phyloP scores from a whole-genome alignment of 441 rosid species.

The Arabidopsis lyrata region DNA sequence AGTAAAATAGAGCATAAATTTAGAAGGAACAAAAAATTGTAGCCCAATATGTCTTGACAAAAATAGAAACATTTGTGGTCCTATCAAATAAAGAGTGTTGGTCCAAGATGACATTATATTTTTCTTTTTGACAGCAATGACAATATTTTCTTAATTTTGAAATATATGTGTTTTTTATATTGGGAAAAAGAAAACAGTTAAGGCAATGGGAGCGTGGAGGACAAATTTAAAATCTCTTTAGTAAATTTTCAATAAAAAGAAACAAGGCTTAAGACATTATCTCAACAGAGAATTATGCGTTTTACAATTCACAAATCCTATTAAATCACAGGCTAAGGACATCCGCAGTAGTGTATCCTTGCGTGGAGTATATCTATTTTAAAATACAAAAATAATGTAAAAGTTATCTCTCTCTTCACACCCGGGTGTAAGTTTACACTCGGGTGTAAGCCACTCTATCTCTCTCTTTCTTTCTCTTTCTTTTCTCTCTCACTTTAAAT shows the following conservation, averaged over 20 bases:
- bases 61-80: constrained; percentile 13
- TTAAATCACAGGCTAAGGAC: neutral
- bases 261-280: too few relatives aligned
- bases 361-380: too few relatives aligned
- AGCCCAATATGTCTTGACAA: neutral
- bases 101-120: neutral
- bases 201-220: neutral
- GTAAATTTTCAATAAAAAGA: too few relatives aligned
- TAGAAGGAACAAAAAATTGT: neutral
- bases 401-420: too few relatives aligned
- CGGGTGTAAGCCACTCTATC: too few relatives aligned
- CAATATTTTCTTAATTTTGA: neutral
- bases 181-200: neutral
- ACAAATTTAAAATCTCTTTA: neutral
- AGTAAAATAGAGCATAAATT: neutral
- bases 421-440: too few relatives aligned
- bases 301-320: constrained; percentile 2
- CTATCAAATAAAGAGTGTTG: neutral
- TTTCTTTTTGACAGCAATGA: too few relatives aligned
- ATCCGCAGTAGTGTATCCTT: too few relatives aligned
- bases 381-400: too few relatives aligned
- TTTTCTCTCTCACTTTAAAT: too few relatives aligned
- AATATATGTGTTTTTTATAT: neutral
- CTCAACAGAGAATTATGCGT: too few relatives aligned
- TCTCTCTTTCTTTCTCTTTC: too few relatives aligned